A percentile compares a stretch with the other conserved stretches of the same genome.
Conservation (phyloP, 306 rosid species). For the Castanea sativa region DNA sequence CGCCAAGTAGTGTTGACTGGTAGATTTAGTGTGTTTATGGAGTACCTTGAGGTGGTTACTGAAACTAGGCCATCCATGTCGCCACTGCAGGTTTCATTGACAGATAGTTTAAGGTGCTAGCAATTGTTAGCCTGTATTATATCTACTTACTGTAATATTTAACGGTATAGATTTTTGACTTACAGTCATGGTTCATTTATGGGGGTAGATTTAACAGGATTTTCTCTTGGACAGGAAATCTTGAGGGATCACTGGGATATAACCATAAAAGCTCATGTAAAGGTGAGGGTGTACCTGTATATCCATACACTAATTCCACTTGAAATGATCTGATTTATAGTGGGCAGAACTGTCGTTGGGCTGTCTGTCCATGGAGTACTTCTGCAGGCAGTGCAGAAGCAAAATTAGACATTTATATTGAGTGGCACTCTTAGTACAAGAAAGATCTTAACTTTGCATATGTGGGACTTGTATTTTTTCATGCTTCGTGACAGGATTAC, state of each 20-base stretch:
- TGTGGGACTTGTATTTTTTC: too few species aligned
- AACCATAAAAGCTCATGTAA: neutral
- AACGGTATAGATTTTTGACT: too few species aligned
- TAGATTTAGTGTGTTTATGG: conserved; percentile 40
- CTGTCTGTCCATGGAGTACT: conserved; percentile 40
- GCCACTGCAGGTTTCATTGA: conserved; percentile 41
- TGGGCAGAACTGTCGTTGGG: conserved; percentile 30
- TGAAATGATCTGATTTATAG: conserved; percentile 23
- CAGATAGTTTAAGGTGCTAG: conserved; percentile 1
- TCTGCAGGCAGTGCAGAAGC: conserved; percentile 22
- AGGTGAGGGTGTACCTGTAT: neutral
- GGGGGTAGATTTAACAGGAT: neutral
- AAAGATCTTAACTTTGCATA: neutral
- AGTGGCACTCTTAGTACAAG: neutral
- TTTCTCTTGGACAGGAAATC: neutral
- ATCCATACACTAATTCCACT: conserved; percentile 38
- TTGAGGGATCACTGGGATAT: neutral
- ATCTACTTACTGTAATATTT: too few species aligned
- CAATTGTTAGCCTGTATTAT: too few species aligned
- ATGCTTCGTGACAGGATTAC: too few species aligned
- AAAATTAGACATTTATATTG: neutral
- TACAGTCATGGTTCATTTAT: neutral
- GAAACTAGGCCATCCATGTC: conserved; percentile 59
- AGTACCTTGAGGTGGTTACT: conserved; percentile 51
- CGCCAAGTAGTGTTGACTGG: conserved; percentile 40